Conservation (phyloP, 805 yeast genomes). For the Metschnikowia reukaufii region DNA sequence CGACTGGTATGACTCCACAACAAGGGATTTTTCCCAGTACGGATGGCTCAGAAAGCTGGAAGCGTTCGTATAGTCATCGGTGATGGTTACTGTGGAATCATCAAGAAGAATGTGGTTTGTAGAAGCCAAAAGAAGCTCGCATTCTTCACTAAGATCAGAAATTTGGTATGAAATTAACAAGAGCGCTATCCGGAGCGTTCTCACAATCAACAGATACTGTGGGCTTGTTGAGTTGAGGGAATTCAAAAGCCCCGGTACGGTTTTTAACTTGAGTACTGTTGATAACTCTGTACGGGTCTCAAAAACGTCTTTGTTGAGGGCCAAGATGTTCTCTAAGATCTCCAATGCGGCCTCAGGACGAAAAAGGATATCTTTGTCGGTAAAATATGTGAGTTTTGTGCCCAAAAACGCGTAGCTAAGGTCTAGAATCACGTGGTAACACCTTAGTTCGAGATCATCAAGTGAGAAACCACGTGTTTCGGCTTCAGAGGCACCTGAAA, state of each 20-base stretch:
- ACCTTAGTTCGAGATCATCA: constrained; percentile 61
- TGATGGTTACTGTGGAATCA: constrained; percentile 48
- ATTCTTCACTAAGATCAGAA: constrained; percentile 64
- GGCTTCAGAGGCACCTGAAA: not conserved
- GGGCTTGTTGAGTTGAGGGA: constrained; percentile 51
- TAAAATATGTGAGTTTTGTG: constrained; percentile 54
- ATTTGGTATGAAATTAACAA: constrained; percentile 60
- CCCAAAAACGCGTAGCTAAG: constrained; percentile 66
- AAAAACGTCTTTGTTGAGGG: constrained; percentile 60
- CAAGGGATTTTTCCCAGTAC: constrained; percentile 70
- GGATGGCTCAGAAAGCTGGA: not conserved
- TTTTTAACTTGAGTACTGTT: constrained; percentile 60
- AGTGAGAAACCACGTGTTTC: constrained; percentile 25
- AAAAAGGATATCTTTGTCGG: constrained; percentile 49
- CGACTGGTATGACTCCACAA: constrained; percentile 69
- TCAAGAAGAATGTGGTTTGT: constrained; percentile 69
- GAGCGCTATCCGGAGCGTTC: constrained; percentile 71
- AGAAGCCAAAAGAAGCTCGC: constrained; percentile 76
- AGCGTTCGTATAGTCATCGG: constrained; percentile 5
- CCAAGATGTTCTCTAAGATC: constrained; percentile 73
- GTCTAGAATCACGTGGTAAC: constrained; percentile 68
- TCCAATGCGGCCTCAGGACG: constrained; percentile 72
- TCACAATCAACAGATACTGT: constrained; percentile 67
- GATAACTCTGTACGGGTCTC: constrained; percentile 61
- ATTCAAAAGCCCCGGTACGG: constrained; percentile 75